These are phyloP conservation scores for Nannochloropsis gaditana DNA, from an alignment of 108 stramenopile genomes.

Conservation along the genomic window DNA sequence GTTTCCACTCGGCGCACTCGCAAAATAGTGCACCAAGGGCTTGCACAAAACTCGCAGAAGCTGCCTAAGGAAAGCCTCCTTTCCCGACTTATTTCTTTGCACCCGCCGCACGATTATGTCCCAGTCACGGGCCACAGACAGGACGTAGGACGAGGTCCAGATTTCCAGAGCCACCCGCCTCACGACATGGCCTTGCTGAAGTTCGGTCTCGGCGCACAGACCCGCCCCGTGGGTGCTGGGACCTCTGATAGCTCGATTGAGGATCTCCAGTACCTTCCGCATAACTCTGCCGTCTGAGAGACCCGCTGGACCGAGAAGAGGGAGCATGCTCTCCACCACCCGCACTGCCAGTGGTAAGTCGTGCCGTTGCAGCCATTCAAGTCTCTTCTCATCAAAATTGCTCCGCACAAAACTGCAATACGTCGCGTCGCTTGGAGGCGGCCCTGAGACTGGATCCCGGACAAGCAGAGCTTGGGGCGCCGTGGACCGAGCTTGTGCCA, in stretches of 20 bases:
- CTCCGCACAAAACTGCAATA: not conserved
- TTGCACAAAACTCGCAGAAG: not conserved
- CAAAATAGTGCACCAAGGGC: not conserved
- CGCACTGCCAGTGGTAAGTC: not conserved
- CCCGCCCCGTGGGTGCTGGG: not conserved
- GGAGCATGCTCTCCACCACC: not conserved
- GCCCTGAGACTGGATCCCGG: not conserved
- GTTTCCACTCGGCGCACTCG: not conserved
- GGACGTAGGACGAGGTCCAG: not conserved
- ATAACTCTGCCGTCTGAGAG: not conserved
- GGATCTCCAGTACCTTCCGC: not conserved
- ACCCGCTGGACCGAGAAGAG: not conserved
- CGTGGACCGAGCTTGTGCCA: not conserved
- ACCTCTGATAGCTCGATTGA: not conserved
- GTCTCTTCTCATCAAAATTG: not conserved
- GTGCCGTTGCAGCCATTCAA: not conserved
- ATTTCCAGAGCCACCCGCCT: not conserved
- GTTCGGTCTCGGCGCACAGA: not conserved
- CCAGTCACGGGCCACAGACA: not conserved
- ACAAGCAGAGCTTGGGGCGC: not conserved
- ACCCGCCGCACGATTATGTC: not conserved
- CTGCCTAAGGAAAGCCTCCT: not conserved
- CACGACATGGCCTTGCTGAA: not conserved
- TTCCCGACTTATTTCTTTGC: not conserved
- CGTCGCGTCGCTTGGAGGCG: not conserved